A percentile compares a stretch with the other conserved stretches of the same genome.
These are phyloP conservation scores for Trichoderma gracile DNA, from an alignment of 2,329 filamentous ascomycete species.

Conservation along the genomic window DNA sequence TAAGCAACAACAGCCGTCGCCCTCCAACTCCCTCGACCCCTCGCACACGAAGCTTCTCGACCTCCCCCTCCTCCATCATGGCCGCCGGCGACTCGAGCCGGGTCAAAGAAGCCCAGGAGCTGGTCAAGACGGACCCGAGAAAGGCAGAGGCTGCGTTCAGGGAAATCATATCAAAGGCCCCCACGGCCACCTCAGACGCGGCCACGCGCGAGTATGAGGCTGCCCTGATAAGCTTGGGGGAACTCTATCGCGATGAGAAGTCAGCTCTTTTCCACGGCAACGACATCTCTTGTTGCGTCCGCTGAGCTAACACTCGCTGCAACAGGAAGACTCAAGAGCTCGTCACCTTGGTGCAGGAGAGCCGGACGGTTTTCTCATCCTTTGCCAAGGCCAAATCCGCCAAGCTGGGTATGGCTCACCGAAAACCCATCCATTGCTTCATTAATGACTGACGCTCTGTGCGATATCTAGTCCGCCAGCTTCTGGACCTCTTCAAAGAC, in stretches of 20 bases:
- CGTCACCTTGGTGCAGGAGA: constrained; percentile 85
- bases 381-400: constrained; percentile 99
- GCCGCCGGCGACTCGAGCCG: constrained; percentile 60
- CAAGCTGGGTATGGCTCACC: constrained; percentile 74
- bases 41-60: constrained; percentile 3
- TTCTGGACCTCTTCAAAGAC: constrained; percentile 90
- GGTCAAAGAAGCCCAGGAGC: constrained; percentile 86
- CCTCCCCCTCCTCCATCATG: constrained; percentile 43
- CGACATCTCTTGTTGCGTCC: background rate
- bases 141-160: constrained; percentile 89
- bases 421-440: no score
- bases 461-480: constrained; percentile 74
- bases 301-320: background rate
- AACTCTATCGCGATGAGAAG: constrained; percentile 89
- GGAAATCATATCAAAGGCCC: constrained; percentile 82
- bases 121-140: constrained; percentile 74
- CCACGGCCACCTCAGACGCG: constrained; percentile 77
- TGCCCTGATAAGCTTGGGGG: constrained; percentile 83
- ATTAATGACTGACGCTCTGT: constrained; percentile 2
- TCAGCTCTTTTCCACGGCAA: constrained; percentile 45
- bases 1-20: background rate
- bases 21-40: background rate
- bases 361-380: constrained; percentile 85
- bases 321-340: constrained; percentile 77
- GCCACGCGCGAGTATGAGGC: constrained; percentile 90